Conservation (phyloP, 371 early-diverging fungal genomes). For the Amoeboaphelidium protococcarum region DNA sequence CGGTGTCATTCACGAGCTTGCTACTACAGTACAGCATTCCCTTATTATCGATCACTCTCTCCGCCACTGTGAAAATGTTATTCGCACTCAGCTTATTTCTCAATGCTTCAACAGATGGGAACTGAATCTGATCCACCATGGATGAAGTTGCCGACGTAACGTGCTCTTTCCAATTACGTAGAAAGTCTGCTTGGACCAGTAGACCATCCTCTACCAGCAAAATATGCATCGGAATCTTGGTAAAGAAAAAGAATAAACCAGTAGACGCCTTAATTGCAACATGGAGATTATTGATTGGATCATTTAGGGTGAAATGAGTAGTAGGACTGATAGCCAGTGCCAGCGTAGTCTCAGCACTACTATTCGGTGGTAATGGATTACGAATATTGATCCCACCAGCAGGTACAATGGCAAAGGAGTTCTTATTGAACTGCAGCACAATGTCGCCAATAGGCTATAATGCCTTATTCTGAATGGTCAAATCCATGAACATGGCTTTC, state of each 20-base stretch:
- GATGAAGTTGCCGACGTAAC: background rate
- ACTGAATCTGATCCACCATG: background rate
- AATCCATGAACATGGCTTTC: conserved; percentile 20
- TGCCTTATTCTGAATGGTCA: conserved; percentile 21
- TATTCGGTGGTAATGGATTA: conserved; percentile 11
- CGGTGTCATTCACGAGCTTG: background rate
- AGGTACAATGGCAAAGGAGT: conserved; percentile 28
- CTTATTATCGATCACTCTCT: conserved; percentile 13
- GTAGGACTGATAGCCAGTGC: conserved; percentile 16
- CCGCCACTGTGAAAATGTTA: conserved; percentile 19
- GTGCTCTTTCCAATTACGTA: background rate
- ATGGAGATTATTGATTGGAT: conserved; percentile 27
- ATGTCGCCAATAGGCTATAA: conserved; percentile 20
- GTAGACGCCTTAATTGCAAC: conserved; percentile 30
- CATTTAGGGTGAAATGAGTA: conserved; percentile 15
- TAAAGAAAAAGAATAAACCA: conserved; percentile 31
- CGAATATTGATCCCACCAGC: conserved; percentile 16
- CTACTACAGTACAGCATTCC: conserved; percentile 10
- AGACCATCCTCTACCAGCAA: conserved; percentile 10
- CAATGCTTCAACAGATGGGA: conserved; percentile 2
- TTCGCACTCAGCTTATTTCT: conserved; percentile 17
- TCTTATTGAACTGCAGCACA: conserved; percentile 45
- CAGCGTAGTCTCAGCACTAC: conserved; percentile 12
- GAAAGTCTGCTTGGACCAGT: conserved; percentile 1
- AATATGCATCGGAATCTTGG: conserved; percentile 14